These are phyloP conservation scores for Spinacia oleracea DNA, from an alignment of 179 eudicot genomes.

Conservation along the genomic window DNA sequence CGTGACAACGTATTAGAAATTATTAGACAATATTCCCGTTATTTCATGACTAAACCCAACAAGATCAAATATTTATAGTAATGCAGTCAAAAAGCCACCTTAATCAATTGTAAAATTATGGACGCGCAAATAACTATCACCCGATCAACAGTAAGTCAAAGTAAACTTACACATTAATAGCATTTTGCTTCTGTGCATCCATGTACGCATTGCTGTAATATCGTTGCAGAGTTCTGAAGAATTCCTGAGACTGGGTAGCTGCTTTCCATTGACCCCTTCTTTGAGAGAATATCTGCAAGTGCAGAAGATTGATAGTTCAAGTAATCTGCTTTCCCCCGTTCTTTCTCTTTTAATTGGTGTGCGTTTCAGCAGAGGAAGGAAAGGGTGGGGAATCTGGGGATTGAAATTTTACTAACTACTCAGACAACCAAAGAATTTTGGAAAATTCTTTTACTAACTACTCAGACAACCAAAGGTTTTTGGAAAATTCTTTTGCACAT, in stretches of 20 bases:
- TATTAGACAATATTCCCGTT: not conserved
- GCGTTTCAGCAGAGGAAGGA: not conserved
- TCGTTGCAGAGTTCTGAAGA: slow-evolving; percentile 79
- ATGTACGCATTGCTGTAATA: slow-evolving; percentile 81
- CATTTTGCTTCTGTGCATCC: slow-evolving; percentile 83
- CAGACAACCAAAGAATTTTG: not conserved
- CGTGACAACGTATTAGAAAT: not conserved
- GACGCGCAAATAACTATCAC: not conserved
- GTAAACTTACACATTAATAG: slow-evolving; percentile 68
- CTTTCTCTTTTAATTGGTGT: not conserved
- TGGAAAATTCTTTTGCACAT: not conserved
- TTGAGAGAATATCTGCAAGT: slow-evolving; percentile 66
- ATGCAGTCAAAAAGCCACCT: not conserved
- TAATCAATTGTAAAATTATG: not conserved
- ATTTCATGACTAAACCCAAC: not conserved
- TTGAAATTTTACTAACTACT: not conserved
- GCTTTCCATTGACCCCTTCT: slow-evolving; percentile 90
- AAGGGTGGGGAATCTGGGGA: not conserved
- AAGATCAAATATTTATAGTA: not conserved
- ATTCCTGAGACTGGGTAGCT: slow-evolving; percentile 82
- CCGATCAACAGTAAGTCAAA: not conserved
- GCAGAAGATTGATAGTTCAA: slow-evolving; percentile 18
- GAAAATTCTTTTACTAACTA: not conserved
- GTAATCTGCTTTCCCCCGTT: not conserved
- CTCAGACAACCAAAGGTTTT: not conserved